A percentile compares a stretch with the other conserved stretches of the same genome.
Conservation (phyloP, 164 flowering plant genomes). For the Paratinospora sagittata region DNA sequence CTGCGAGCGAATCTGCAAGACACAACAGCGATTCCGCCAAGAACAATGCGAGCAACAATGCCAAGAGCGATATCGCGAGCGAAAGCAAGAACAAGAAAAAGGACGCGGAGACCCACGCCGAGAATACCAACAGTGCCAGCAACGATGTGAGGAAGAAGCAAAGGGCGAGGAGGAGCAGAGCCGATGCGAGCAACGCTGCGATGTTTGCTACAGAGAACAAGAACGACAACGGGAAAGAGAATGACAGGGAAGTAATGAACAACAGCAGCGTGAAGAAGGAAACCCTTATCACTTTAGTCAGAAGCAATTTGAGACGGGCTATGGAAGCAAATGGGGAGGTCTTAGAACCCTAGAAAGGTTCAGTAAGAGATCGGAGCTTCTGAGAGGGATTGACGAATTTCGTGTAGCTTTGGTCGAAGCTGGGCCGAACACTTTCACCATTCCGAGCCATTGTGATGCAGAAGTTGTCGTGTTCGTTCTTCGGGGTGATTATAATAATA, state of each 20-base stretch:
- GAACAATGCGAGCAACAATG: not conserved
- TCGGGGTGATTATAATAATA: constrained; percentile 15
- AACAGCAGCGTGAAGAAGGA: not conserved
- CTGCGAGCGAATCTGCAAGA: constrained; percentile 6
- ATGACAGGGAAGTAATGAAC: not conserved
- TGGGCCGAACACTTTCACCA: constrained; percentile 25
- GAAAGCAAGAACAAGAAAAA: not conserved
- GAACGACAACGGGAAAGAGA: not conserved
- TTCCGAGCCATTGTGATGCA: constrained; percentile 41
- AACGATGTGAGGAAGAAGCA: not conserved
- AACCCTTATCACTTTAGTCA: constrained; percentile 32
- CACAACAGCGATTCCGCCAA: not conserved
- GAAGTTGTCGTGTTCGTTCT: constrained; percentile 23
- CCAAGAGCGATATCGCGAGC: not conserved
- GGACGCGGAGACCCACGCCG: not conserved
- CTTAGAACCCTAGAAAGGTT: constrained; percentile 26
- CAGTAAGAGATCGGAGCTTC: constrained; percentile 24
- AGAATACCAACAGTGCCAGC: constrained; percentile 1
- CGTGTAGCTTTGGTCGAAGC: constrained; percentile 23
- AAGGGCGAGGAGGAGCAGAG: not conserved
- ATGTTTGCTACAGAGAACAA: not conserved
- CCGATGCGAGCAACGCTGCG: not conserved
- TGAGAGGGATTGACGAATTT: constrained; percentile 27
- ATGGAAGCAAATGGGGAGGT: constrained; percentile 21
- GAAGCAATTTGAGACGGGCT: constrained; percentile 14